Evolutionary conservation across 1,284 basidiomycete species (phyloP), one percentile per base, ranked within the genome.

Genomic region (Athelia sp.): DNA sequence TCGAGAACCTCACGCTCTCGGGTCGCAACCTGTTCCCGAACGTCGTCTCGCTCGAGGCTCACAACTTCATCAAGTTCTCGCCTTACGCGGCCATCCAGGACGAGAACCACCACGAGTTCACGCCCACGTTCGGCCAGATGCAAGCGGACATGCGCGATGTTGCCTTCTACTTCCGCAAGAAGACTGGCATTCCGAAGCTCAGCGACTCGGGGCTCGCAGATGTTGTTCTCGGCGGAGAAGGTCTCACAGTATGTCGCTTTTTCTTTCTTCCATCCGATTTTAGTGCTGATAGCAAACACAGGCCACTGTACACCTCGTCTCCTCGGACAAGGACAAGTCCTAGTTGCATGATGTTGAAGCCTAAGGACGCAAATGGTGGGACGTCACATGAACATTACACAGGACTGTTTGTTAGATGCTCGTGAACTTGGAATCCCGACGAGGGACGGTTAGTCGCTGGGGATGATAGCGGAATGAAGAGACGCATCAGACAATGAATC

Each of bases 121-220:
- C 76, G n/a, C 62, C 95, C 50, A 82, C 79, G 4, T 72, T 94
- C 35, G 74, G 75, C 23, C 94, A 98, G 67, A 90, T 98, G 61
- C 95, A 98, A 67, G 87, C 89, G n/a, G 93, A 96, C 62, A 87
- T 97, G 77, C 81, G 88, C 35, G 93, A 97, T 60, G 90, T 97
- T 18, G 84, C 87, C 13, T 96, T 97, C 66, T 93, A 87, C 63
- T 91, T 90, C 67, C 76, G 72, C 56, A 87, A 81, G 72, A 90
- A 90, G 75, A 75, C 71, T 0, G 90, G 90, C 3, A 78, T 91
- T 60, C 82, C 87, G 10, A 90, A 87, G 74, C 70, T 97, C 62
- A 79, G 71, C 42, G 96, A 98, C 71, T 85, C 83, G n/a, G 96
- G 95, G 56, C 68, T 96, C 26, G 94, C 94, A 18, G 96, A 98